These are phyloP conservation scores for Fusarium sp. DNA, from an alignment of 2,329 filamentous ascomycete species.

Conservation along the genomic window DNA sequence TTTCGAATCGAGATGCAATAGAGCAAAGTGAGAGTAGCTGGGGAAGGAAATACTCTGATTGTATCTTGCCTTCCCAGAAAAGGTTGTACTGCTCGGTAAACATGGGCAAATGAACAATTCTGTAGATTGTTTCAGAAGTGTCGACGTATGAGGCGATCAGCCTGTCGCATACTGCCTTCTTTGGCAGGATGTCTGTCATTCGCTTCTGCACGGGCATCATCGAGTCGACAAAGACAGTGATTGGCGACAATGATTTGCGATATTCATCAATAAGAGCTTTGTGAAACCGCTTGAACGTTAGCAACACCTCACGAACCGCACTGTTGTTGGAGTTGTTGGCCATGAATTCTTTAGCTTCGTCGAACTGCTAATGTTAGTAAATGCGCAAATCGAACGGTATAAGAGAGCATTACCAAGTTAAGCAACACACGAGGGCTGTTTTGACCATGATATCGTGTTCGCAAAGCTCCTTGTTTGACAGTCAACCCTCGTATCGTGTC, in stretches of 20 bases:
- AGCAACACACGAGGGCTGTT: constrained; percentile 64
- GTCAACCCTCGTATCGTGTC: constrained; percentile 63
- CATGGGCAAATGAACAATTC: constrained; percentile 64
- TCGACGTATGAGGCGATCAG: constrained; percentile 62
- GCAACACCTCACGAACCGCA: constrained; percentile 57
- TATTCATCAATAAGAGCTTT: constrained; percentile 61
- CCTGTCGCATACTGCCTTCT: constrained; percentile 62
- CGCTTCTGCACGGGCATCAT: constrained; percentile 68
- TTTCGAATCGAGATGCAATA: constrained; percentile 65
- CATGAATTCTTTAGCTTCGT: constrained; percentile 65
- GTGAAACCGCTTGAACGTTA: constrained; percentile 61
- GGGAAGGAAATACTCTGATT: constrained; percentile 64
- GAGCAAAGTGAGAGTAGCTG: constrained; percentile 65
- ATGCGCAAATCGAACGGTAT: neutral
- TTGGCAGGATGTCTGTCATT: constrained; percentile 67
- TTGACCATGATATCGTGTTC: constrained; percentile 65
- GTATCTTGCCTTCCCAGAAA: constrained; percentile 63
- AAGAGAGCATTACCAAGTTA: constrained; percentile 59
- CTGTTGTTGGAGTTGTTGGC: constrained; percentile 55
- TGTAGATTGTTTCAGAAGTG: constrained; percentile 64
- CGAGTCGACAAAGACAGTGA: constrained; percentile 68
- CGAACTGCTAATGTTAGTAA: constrained; percentile 56
- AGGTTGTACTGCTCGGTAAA: constrained; percentile 63
- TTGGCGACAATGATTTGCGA: constrained; percentile 60
- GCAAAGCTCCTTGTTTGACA: constrained; percentile 59